A percentile compares a stretch with the other conserved stretches of the same genome.
These are phyloP conservation scores for Kodamaea arcana DNA, from an alignment of 1,139 yeast species.

Conservation along the genomic window DNA sequence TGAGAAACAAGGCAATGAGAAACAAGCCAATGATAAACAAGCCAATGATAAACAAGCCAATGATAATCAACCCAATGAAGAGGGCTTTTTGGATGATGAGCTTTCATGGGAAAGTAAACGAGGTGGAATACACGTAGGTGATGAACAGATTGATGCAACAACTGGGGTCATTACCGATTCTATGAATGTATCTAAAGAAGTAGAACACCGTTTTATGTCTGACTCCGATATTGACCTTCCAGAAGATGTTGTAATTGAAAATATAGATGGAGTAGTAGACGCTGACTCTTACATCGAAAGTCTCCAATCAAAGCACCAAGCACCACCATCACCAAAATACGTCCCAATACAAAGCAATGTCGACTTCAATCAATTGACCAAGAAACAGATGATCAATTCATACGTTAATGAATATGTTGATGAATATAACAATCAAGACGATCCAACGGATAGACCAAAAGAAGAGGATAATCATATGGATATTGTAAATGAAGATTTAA, in stretches of 20 bases:
- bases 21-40: not conserved
- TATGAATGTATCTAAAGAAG: not conserved
- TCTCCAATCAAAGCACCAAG: not conserved
- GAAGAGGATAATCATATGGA: conserved; percentile 7
- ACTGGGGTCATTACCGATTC: too few relatives aligned
- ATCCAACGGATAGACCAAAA: conserved; percentile 6
- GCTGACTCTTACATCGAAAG: conserved; percentile 1
- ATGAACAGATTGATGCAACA: too few relatives aligned
- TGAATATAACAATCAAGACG: conserved; percentile 13
- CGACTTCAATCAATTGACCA: conserved; percentile 7
- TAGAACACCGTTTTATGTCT: too few relatives aligned
- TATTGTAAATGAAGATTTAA: conserved; percentile 7
- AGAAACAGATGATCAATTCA: conserved; percentile 8
- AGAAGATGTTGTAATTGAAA: conserved; percentile 18
- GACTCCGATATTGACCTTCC: conserved; percentile 13
- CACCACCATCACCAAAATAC: conserved; percentile 6
- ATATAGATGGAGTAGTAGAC: conserved; percentile 12
- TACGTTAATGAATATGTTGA: conserved; percentile 13
- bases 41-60: not conserved
- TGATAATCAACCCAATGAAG: not conserved
- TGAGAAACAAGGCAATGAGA: too few relatives aligned
- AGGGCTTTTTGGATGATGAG: too few relatives aligned
- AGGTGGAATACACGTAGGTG: too few relatives aligned
- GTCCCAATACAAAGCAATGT: conserved; percentile 10
- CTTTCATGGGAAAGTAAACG: not conserved